These are phyloP conservation scores for Moesziomyces globuligerus DNA, from an alignment of 1,284 basidiomycete species.

Conservation along the genomic window DNA sequence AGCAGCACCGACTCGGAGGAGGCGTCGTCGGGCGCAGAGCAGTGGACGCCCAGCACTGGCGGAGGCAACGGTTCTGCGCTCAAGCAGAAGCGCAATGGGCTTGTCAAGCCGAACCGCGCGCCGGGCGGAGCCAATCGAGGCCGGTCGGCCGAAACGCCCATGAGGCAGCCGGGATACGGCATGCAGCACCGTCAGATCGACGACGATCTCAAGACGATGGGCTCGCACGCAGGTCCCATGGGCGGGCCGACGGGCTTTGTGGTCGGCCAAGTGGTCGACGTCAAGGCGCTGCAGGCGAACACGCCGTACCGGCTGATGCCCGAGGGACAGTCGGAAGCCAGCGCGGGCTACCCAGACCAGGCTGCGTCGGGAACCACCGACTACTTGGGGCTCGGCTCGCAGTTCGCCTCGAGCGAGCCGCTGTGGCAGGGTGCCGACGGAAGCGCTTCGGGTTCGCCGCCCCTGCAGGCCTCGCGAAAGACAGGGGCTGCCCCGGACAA, in stretches of 20 bases:
- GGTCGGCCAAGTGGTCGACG: conserved; percentile 58
- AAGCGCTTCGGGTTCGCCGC: conserved; percentile 5
- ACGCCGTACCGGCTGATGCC: conserved; percentile 34
- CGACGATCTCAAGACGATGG: conserved; percentile 72
- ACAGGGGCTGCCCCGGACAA: conserved; percentile 2
- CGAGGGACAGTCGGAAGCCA: conserved; percentile 14
- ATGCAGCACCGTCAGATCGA: conserved; percentile 91
- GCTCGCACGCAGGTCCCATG: conserved; percentile 11
- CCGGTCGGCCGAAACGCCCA: conserved; percentile 82
- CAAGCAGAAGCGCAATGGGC: conserved; percentile 35
- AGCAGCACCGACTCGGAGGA: conserved; percentile 35
- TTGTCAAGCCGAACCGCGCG: conserved; percentile 60
- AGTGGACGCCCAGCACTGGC: conserved; percentile 6
- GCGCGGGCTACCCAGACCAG: conserved; percentile 7
- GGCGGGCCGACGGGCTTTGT: conserved; percentile 37
- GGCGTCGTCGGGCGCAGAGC: conserved; percentile 10
- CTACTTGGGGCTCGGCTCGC: conserved; percentile 27
- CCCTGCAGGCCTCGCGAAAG: not conserved
- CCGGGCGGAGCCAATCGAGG: conserved; percentile 53
- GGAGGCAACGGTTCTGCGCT: conserved; percentile 16
- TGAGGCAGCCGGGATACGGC: conserved; percentile 88
- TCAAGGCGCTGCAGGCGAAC: conserved; percentile 46
- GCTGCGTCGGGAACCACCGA: conserved; percentile 26
- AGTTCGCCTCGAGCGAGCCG: conserved; percentile 18
- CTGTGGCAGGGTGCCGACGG: conserved; percentile 18